These are phyloP conservation scores for Puccinia horiana DNA, from an alignment of 1,284 basidiomycete species.

Conservation along the genomic window DNA sequence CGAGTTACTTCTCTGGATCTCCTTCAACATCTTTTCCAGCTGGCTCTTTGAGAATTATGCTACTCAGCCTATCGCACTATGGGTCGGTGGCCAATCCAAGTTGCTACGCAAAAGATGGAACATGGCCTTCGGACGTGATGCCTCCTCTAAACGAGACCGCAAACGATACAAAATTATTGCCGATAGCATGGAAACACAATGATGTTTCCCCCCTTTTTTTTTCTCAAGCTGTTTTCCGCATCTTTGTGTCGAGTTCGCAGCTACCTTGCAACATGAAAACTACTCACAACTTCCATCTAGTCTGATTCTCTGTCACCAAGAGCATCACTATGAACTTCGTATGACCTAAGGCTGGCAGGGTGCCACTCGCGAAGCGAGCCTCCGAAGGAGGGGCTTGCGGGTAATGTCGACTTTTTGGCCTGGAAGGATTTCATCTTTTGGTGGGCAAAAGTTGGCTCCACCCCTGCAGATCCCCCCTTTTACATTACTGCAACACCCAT, in stretches of 20 bases:
- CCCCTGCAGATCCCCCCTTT: no score
- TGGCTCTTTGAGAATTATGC: slow-evolving; percentile 41
- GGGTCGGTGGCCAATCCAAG: slow-evolving; percentile 32
- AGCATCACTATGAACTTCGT: no score
- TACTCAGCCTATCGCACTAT: slow-evolving; percentile 38
- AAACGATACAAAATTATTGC: slow-evolving; percentile 42
- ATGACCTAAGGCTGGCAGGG: no score
- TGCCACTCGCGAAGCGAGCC: no score
- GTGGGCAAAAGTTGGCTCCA: no score
- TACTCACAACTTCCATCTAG: background rate
- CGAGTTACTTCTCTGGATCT: slow-evolving; percentile 38
- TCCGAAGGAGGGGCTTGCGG: no score
- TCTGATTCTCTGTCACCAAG: background rate
- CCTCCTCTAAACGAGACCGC: slow-evolving; percentile 27
- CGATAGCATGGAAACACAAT: slow-evolving; percentile 25
- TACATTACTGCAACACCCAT: no score
- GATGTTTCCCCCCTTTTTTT: background rate
- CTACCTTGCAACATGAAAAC: background rate
- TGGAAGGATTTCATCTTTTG: no score
- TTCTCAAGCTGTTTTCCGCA: background rate
- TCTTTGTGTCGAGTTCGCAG: background rate
- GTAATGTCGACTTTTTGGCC: no score
- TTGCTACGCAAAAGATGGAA: slow-evolving; percentile 15
- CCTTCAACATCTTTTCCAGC: slow-evolving; percentile 32
- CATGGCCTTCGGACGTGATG: background rate